Base-by-base conservation (phyloP, 2,329 filamentous ascomycete species). In the Venturia carpophila region DNA sequence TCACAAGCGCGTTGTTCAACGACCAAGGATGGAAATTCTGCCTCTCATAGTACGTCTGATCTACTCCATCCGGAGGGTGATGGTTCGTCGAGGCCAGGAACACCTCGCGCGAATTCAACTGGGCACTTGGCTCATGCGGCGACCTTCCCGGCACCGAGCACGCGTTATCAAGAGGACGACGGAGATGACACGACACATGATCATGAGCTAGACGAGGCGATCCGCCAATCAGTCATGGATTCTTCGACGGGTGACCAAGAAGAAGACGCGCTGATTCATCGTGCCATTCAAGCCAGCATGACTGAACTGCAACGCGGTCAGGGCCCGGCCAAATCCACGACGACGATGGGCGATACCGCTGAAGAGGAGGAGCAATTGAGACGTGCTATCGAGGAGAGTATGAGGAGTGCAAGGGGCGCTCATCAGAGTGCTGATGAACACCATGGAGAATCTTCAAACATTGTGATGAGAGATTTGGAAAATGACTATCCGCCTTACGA, bases 231-330 rank as follows among this genome's bases (percentile, higher is more conserved):
- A 3, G 60, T 66, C 27, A 49, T 34, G 24, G 52, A 64, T 21
- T 47, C 60, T 13, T 60, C 60, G 24, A 62, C 45, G 0, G 90
- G 90, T 13, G 81, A 93, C 68, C 72, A 80, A 0, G 80, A 84
- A 24, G 88, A 94, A 73, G 91, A 94, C 70, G 81, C 81, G 27
- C 79, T 83, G 66, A 81, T 95, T 60, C 90, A 92, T 71, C 80
- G 84, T 24, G 90, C 90, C 0, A 88, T 95, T 62, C 82, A 89
- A 17, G 86, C 88, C 5, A 91, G 88, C 68, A 80, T 94, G 19
- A 78, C 77, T 17, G 86, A 89, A 69, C 73, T 86, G 10, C 77
- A 82, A 65, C 69, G 71, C 21, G 58, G 55, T 10, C 63, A 58
- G 19, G 70, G 69, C 5, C 70, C 71, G 5, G 63, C 17, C 6